These are phyloP conservation scores for Cryptomeria japonica DNA, from an alignment of 75 land plant species.

Conservation along the genomic window DNA sequence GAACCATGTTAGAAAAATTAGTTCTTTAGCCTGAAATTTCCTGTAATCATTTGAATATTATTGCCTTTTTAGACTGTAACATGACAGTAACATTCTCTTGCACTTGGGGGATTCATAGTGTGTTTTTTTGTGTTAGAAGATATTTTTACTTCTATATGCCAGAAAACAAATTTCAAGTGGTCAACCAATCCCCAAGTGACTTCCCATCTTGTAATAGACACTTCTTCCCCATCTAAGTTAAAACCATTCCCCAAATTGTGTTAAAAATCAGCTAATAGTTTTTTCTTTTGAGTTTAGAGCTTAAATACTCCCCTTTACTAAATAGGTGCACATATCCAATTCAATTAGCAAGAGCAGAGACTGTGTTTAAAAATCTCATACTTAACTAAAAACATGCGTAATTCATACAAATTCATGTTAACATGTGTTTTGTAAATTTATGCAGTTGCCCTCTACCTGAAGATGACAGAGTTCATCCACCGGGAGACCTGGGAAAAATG, in stretches of 20 bases:
- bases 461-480: conserved; percentile 36
- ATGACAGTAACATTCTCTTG: background rate
- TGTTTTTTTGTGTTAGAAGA: background rate
- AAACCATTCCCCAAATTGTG: background rate
- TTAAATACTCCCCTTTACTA: background rate
- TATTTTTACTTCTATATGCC: background rate
- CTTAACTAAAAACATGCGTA: background rate
- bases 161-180: background rate
- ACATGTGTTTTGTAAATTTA: background rate
- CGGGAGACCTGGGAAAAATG: conserved; percentile 40
- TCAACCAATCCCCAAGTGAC: background rate
- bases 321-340: background rate
- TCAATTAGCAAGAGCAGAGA: background rate
- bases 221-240: background rate
- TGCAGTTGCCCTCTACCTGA: conserved; percentile 40
- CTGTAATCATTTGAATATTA: background rate
- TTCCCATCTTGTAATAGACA: background rate
- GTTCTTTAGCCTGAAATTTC: background rate
- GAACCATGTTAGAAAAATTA: background rate
- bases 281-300: background rate
- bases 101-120: background rate
- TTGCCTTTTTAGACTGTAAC: background rate
- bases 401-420: background rate
- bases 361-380: background rate
- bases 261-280: background rate